Percentiles rank a stretch among this genome's conserved stretches.
Conservation (phyloP, 2,329 filamentous ascomycete species). For the Pleomassaria siparia region DNA sequence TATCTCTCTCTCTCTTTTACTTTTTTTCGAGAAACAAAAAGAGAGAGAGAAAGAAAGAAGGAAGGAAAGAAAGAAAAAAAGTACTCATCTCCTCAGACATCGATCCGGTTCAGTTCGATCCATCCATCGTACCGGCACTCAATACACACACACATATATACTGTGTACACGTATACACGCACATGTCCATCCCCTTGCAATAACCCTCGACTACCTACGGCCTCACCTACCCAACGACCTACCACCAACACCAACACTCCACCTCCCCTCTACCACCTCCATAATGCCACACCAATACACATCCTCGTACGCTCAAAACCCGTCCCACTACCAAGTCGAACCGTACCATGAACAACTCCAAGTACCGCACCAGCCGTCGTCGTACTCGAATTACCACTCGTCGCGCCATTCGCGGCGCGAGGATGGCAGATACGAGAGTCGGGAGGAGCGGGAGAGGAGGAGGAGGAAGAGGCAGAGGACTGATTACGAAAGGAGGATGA, state of each 20-base stretch:
- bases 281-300: slow-evolving; percentile 2
- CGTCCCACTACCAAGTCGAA: background rate
- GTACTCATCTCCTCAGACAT: no score
- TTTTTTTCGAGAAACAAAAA: no score
- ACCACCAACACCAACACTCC: slow-evolving; percentile 1
- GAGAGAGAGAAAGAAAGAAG: no score
- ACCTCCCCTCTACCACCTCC: background rate
- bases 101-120: no score
- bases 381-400: slow-evolving; percentile 1
- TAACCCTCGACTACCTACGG: background rate
- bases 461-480: no score
- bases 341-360: background rate
- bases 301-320: background rate
- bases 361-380: background rate
- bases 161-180: no score
- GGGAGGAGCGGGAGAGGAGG: background rate
- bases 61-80: no score
- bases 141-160: no score
- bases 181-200: no score
- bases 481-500: no score
- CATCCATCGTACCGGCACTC: no score
- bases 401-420: slow-evolving; percentile 13
- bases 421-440: background rate
- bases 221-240: background rate
- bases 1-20: no score